These are phyloP conservation scores for Raphidocelis subcapitata DNA, from an alignment of 139 green algal genomes.

Conservation along the genomic window DNA sequence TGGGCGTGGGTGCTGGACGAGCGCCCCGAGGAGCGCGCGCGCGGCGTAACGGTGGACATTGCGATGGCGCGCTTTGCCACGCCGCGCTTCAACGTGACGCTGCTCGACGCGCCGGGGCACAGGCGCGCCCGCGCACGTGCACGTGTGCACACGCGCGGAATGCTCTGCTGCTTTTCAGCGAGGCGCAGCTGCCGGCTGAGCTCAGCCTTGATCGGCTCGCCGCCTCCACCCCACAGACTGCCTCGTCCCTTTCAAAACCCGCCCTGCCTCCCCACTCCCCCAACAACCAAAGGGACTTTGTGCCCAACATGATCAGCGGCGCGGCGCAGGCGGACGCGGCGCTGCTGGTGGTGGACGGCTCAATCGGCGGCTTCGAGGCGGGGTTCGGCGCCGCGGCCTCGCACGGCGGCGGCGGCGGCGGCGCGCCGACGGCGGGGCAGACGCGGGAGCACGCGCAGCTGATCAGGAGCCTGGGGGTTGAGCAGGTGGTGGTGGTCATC, in stretches of 20 bases:
- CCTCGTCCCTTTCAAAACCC: too few relatives aligned
- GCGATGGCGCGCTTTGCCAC: constrained; percentile 60
- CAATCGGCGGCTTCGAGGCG: constrained; percentile 88
- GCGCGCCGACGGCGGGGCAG: constrained; percentile 67
- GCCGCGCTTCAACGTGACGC: constrained; percentile 56
- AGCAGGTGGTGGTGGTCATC: constrained; percentile 89
- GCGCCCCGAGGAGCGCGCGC: constrained; percentile 83
- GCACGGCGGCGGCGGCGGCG: constrained; percentile 3
- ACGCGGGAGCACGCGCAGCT: constrained; percentile 95
- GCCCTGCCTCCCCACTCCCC: too few relatives aligned
- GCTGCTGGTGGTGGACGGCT: constrained; percentile 94
- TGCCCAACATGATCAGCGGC: constrained; percentile 95
- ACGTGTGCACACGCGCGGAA: too few relatives aligned
- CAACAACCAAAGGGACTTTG: constrained; percentile 77
- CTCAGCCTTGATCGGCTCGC: too few relatives aligned
- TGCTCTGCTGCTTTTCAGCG: too few relatives aligned
- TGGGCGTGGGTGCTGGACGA: constrained; percentile 98
- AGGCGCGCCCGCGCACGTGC: too few relatives aligned
- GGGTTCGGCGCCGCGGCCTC: constrained; percentile 65
- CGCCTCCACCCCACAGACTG: too few relatives aligned
- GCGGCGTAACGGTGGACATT: constrained; percentile 96
- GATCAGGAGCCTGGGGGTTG: constrained; percentile 83
- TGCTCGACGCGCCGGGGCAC: constrained; percentile 96
- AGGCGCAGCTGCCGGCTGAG: too few relatives aligned
- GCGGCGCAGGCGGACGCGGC: constrained; percentile 87